Evolutionary conservation across 1,139 yeast genomes (phyloP).

Genomic region (Suhomyces bokatorum): DNA sequence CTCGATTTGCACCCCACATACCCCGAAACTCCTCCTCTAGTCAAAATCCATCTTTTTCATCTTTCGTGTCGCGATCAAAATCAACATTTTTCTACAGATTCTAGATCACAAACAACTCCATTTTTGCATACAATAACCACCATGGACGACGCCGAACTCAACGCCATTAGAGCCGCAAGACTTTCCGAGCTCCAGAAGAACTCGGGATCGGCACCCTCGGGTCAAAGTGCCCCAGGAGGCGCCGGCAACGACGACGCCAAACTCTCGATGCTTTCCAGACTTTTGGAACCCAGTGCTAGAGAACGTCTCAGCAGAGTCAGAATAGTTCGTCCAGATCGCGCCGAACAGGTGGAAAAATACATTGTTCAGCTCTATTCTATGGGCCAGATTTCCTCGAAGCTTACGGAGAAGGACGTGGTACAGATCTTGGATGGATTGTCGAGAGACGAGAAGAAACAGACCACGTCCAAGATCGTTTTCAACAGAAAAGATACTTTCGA

Average conservation of each 20-base stretch:
- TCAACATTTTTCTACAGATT: background rate
- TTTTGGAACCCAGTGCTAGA: constrained; percentile 78
- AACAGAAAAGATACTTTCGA: constrained; percentile 18
- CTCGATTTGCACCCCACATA: too few relatives aligned
- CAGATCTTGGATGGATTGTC: constrained; percentile 81
- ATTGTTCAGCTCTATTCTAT: constrained; percentile 70
- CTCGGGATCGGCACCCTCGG: constrained; percentile 19
- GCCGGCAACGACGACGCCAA: constrained; percentile 33
- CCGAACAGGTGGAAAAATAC: constrained; percentile 84
- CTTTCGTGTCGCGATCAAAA: background rate
- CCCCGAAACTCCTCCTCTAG: too few relatives aligned
- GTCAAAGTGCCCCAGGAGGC: constrained; percentile 23
- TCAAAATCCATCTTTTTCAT: too few relatives aligned
- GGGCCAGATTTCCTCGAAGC: constrained; percentile 74
- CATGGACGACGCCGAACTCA: constrained; percentile 79
- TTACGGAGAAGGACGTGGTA: constrained; percentile 78
- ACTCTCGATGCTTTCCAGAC: constrained; percentile 57
- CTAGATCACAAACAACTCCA: background rate
- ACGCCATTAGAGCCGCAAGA: constrained; percentile 87
- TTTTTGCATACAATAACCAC: constrained; percentile 1
- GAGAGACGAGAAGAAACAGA: constrained; percentile 67
- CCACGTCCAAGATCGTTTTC: constrained; percentile 55
- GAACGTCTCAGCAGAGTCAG: constrained; percentile 86
- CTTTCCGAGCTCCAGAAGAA: constrained; percentile 74
- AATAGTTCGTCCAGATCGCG: constrained; percentile 89